Percentiles rank a stretch among this genome's conserved stretches.
Evolutionary conservation across 2,329 filamentous ascomycete species (phyloP).

Genomic region (Neodidymelliopsis sp.): DNA sequence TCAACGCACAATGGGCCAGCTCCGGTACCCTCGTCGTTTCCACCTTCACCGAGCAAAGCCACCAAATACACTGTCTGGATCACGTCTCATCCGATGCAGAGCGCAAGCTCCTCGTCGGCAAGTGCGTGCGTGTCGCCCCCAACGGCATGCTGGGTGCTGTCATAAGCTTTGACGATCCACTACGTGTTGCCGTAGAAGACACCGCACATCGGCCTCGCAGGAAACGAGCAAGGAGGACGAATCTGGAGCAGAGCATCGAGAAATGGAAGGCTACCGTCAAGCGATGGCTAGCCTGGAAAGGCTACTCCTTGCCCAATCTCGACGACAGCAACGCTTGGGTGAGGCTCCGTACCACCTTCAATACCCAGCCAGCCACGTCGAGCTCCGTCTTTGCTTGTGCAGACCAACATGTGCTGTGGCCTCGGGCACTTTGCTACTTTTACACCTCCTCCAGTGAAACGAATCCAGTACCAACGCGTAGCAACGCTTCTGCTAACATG

Average conservation of each 20-base stretch:
- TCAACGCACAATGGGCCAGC: slow-evolving; percentile 45
- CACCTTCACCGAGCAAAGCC: slow-evolving; percentile 33
- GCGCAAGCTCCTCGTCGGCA: slow-evolving; percentile 31
- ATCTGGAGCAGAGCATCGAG: slow-evolving; percentile 40
- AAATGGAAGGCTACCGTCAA: slow-evolving; percentile 45
- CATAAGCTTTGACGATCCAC: slow-evolving; percentile 41
- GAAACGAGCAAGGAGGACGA: slow-evolving; percentile 35
- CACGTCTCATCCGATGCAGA: slow-evolving; percentile 21
- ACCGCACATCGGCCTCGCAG: slow-evolving; percentile 24
- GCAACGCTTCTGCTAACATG: slow-evolving; percentile 1
- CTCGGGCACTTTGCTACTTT: slow-evolving; percentile 44
- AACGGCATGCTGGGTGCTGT: slow-evolving; percentile 43
- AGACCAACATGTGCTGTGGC: slow-evolving; percentile 46
- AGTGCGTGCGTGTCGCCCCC: slow-evolving; percentile 45
- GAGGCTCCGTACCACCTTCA: slow-evolving; percentile 36
- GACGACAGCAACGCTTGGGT: slow-evolving; percentile 41
- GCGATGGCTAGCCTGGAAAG: slow-evolving; percentile 47
- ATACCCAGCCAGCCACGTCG: slow-evolving; percentile 9
- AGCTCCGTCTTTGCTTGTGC: slow-evolving; percentile 22
- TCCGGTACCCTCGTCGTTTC: slow-evolving; percentile 46
- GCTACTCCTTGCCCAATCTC: slow-evolving; percentile 38
- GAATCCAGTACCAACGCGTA: not conserved
- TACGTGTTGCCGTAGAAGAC: slow-evolving; percentile 31
- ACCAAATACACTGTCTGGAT: slow-evolving; percentile 35
- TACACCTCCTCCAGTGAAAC: slow-evolving; percentile 17